A percentile compares a stretch with the other conserved stretches of the same genome.
Evolutionary conservation across 1,139 yeast species (phyloP).

Genomic region (Schwanniomyces etchellsii): DNA sequence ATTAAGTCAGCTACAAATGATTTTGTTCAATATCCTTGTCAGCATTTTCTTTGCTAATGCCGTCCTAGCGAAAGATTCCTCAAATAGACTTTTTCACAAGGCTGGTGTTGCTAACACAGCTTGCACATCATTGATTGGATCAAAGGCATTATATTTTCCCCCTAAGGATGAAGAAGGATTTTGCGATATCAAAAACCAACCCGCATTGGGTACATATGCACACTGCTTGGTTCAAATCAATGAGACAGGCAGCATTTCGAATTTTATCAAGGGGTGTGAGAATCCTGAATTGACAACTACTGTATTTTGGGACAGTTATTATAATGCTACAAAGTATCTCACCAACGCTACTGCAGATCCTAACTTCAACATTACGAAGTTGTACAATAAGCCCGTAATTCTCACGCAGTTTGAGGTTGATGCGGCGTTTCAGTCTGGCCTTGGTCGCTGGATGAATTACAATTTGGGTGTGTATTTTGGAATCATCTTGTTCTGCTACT

Average conservation of each 20-base stretch:
- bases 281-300: slow-evolving; percentile 21
- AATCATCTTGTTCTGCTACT: slow-evolving; percentile 41
- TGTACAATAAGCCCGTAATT: slow-evolving; percentile 27
- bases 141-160: no score
- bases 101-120: no score
- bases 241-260: slow-evolving; percentile 11
- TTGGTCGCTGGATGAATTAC: slow-evolving; percentile 33
- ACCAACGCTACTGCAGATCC: slow-evolving; percentile 21
- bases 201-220: slow-evolving; percentile 29
- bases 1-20: no score
- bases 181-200: slow-evolving; percentile 23
- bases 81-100: no score
- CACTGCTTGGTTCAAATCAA: slow-evolving; percentile 20
- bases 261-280: slow-evolving; percentile 16
- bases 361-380: slow-evolving; percentile 18
- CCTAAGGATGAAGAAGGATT: slow-evolving; percentile 17
- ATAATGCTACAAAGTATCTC: slow-evolving; percentile 32
- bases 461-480: slow-evolving; percentile 43
- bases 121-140: no score
- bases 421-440: slow-evolving; percentile 33
- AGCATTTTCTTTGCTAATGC: no score
- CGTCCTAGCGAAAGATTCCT: no score
- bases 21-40: no score
- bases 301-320: slow-evolving; percentile 24
- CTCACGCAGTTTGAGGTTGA: slow-evolving; percentile 16